A percentile compares a stretch with the other conserved stretches of the same genome.
Conservation (phyloP, 345 rosid species). For the Punica granatum region DNA sequence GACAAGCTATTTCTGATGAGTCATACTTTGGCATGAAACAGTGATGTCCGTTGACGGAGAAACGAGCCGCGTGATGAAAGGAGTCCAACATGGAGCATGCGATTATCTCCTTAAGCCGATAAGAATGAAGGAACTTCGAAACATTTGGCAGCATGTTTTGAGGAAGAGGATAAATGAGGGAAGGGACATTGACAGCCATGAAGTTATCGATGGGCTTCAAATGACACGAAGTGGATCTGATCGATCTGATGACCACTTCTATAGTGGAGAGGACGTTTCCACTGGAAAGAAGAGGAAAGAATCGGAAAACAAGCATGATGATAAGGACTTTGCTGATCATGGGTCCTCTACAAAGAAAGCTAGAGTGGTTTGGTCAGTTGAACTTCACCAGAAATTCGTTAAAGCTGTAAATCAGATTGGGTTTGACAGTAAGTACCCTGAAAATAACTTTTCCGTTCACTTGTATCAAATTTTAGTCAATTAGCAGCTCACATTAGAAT, state of each 20-base stretch:
- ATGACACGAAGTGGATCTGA: slow-evolving; percentile 43
- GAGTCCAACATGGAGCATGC: slow-evolving; percentile 92
- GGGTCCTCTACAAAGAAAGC: slow-evolving; percentile 66
- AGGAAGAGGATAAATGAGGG: slow-evolving; percentile 78
- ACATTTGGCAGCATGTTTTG: slow-evolving; percentile 95
- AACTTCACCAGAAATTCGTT: slow-evolving; percentile 95
- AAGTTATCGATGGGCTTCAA: slow-evolving; percentile 45
- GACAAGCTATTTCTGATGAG: slow-evolving; percentile 15
- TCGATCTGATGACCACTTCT: slow-evolving; percentile 36
- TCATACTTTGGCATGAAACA: slow-evolving; percentile 19
- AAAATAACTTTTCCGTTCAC: background rate
- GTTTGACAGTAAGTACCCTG: slow-evolving; percentile 68
- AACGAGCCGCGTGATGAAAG: slow-evolving; percentile 88
- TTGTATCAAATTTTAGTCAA: background rate
- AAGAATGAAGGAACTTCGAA: slow-evolving; percentile 91
- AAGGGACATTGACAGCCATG: slow-evolving; percentile 57
- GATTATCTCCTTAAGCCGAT: slow-evolving; percentile 97
- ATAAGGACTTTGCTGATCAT: slow-evolving; percentile 38
- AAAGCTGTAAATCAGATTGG: slow-evolving; percentile 92
- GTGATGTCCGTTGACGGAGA: slow-evolving; percentile 99
- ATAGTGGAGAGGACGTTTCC: slow-evolving; percentile 53
- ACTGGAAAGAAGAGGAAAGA: slow-evolving; percentile 59
- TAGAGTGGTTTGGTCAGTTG: slow-evolving; percentile 88
- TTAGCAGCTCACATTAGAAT: background rate
- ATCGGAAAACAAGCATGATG: slow-evolving; percentile 49